Conservation (phyloP, 2,329 filamentous ascomycete genomes). For the Alternaria solani region DNA sequence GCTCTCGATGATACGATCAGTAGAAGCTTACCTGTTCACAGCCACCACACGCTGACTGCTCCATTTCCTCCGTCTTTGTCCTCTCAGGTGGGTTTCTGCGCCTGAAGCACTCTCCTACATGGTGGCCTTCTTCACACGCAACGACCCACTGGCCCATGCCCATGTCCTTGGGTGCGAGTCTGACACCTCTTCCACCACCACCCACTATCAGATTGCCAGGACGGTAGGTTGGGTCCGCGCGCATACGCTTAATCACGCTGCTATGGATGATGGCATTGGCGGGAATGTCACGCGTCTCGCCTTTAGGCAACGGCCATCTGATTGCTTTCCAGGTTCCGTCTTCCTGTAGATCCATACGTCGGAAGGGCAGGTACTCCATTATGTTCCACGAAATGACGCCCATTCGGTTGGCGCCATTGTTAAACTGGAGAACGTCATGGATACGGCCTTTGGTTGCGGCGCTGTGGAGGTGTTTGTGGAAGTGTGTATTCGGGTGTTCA, state of each 20-base stretch:
- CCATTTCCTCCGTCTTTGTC: constrained; percentile 13
- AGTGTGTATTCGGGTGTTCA: constrained; percentile 48
- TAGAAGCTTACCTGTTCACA: not conserved
- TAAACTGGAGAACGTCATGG: constrained; percentile 75
- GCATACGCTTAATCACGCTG: constrained; percentile 77
- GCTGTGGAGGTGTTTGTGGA: constrained; percentile 66
- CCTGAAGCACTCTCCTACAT: constrained; percentile 73
- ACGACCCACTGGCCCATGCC: constrained; percentile 79
- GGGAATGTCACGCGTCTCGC: constrained; percentile 80
- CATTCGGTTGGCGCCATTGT: constrained; percentile 62
- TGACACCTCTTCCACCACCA: constrained; percentile 75
- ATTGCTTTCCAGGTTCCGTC: constrained; percentile 83
- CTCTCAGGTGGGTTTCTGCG: constrained; percentile 40
- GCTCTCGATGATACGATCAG: not conserved
- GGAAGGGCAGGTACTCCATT: constrained; percentile 84
- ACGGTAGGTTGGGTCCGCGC: constrained; percentile 68
- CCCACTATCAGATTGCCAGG: constrained; percentile 83
- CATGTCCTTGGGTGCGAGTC: constrained; percentile 65
- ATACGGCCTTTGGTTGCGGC: constrained; percentile 64
- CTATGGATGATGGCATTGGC: constrained; percentile 74
- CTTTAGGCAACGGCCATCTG: constrained; percentile 78
- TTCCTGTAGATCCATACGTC: constrained; percentile 76
- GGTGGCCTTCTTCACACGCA: constrained; percentile 69
- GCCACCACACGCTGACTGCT: not conserved
- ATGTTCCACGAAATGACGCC: constrained; percentile 75